Evolutionary conservation across 805 yeast species (phyloP), one percentile per base, ranked within the genome.

Genomic region (Priceomyces medius): DNA sequence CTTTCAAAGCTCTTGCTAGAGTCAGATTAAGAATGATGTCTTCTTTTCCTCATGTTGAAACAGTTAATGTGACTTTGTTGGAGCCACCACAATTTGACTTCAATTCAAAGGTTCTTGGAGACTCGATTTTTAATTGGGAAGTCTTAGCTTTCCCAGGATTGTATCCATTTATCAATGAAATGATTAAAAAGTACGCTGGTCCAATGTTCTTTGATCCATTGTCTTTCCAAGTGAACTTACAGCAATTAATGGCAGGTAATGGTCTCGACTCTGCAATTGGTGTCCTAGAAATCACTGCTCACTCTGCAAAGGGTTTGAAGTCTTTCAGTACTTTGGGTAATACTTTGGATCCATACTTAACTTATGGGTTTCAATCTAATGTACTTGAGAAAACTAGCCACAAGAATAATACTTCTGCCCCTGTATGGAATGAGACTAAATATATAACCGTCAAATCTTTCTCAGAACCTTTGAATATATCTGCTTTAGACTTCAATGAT

Each of bases 81-180:
- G 91, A 88, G 44, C 83, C 93, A 27, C 97, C 98, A 7, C 77
- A 83, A 50, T 79, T 91, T 62, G 99, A 95, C 64, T 93, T 90
- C 60, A 77, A 80, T 41, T 76, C 88, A 34, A 82, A 77, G 50
- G 33, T 66, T 18, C 77, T 85, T n/a, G 96, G 97, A 46, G 90
- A 90, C 51, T 73, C 87, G 21, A 70, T 84, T 14, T 84, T 91
- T 64, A 86, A 90, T 45, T 85, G 95, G 83, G 99, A 93, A 63
- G 64, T 88, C 20, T 79, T 90, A 56, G 71, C 85, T 37, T 64
- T 93, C 40, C 99, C 99, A 10, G 99, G 99, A 33, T 68, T 93
- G 39, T 79, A 79, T 51, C 80, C 88, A 39, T 79, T 88, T 56
- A 83, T 91, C 54, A 84, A 85, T 60, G 88, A 85, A 56, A 83